Percentiles rank a stretch among this genome's conserved stretches.
Evolutionary conservation across 352 stramenopile genomes (phyloP).

Genomic region (Aphanomyces stellatus): DNA sequence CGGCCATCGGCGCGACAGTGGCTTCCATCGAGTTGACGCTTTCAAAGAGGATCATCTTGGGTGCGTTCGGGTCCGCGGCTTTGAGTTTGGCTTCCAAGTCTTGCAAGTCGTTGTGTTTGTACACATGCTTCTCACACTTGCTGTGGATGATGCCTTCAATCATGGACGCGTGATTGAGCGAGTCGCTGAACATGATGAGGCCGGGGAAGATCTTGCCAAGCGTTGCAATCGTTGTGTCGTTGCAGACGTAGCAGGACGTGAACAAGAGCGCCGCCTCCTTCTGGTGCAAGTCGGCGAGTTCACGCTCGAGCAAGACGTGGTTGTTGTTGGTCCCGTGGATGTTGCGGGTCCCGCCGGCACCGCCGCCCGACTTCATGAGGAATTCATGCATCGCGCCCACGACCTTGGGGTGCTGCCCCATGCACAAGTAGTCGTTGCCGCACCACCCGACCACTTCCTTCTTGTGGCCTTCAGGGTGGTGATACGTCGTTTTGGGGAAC

Average conservation of each 20-base stretch:
- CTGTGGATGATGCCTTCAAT: slow-evolving; percentile 80
- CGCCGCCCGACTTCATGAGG: slow-evolving; percentile 67
- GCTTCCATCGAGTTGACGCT: slow-evolving; percentile 86
- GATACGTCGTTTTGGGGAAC: slow-evolving; percentile 74
- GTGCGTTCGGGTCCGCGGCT: slow-evolving; percentile 48
- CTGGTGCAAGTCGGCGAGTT: slow-evolving; percentile 81
- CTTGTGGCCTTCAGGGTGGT: slow-evolving; percentile 48
- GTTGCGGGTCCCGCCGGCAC: slow-evolving; percentile 81
- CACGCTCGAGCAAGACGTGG: slow-evolving; percentile 78
- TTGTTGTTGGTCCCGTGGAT: slow-evolving; percentile 89
- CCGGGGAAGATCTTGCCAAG: slow-evolving; percentile 87
- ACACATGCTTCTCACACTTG: slow-evolving; percentile 70
- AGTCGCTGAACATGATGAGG: slow-evolving; percentile 85
- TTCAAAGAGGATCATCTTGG: slow-evolving; percentile 83
- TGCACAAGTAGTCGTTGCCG: slow-evolving; percentile 86
- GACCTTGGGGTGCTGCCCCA: slow-evolving; percentile 86
- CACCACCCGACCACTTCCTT: slow-evolving; percentile 87
- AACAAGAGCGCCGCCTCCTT: slow-evolving; percentile 80
- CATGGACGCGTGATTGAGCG: slow-evolving; percentile 87
- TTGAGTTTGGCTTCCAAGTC: slow-evolving; percentile 75
- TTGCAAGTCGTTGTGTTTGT: slow-evolving; percentile 79
- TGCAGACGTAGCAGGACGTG: slow-evolving; percentile 86
- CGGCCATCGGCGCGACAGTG: slow-evolving; percentile 73
- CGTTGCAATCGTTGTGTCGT: slow-evolving; percentile 83
- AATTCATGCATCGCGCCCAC: slow-evolving; percentile 77